Conservation (phyloP, 441 rosid species). For the Populus hybrid region DNA sequence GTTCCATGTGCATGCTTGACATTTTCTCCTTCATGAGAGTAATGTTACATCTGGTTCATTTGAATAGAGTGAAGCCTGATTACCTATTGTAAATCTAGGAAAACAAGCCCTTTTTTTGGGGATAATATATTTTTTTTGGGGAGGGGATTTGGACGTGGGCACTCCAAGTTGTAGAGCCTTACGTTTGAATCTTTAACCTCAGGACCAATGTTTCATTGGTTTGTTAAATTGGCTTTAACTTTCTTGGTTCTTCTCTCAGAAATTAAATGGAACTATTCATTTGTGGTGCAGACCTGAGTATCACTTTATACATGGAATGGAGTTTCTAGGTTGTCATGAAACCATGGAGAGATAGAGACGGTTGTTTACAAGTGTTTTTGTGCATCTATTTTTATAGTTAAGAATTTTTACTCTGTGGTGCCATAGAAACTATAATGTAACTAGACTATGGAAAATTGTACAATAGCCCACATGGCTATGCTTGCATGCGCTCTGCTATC, state of each 20-base stretch:
- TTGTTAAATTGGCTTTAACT: background rate
- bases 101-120: background rate
- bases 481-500: background rate
- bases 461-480: background rate
- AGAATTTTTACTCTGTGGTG: background rate
- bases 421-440: background rate
- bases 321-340: background rate
- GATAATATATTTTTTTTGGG: background rate
- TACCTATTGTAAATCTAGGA: background rate
- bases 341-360: background rate
- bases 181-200: background rate
- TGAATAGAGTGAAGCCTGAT: background rate
- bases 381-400: background rate
- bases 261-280: background rate
- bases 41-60: conserved; percentile 1
- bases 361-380: background rate
- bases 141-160: background rate
- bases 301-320: background rate
- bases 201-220: background rate
- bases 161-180: background rate
- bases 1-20: background rate
- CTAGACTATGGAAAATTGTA: background rate
- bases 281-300: background rate
- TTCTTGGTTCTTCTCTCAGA: background rate
- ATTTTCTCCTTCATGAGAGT: background rate